phyloP scores from a whole-genome alignment of 1,139 yeast genomes.

The Pichiaceae sp. region DNA sequence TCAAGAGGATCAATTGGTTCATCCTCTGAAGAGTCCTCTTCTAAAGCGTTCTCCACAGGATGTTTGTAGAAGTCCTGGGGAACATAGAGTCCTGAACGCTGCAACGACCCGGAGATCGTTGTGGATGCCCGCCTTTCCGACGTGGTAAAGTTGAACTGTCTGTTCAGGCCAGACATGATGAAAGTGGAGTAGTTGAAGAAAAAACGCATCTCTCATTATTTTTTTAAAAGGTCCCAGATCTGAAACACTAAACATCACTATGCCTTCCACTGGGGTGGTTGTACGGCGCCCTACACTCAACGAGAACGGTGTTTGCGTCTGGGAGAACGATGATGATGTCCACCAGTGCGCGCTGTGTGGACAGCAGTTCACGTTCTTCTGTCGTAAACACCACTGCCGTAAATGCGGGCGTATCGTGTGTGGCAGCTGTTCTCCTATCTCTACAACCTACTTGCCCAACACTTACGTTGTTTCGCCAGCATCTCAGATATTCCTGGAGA shows the following conservation, averaged over 20 bases:
- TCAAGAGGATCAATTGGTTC: constrained; percentile 7
- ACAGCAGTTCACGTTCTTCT: constrained; percentile 50
- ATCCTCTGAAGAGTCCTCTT: constrained; percentile 9
- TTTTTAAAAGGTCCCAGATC: too few relatives aligned
- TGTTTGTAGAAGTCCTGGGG: constrained; percentile 38
- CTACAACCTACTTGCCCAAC: constrained; percentile 35
- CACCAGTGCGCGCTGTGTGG: constrained; percentile 57
- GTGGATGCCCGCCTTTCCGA: constrained; percentile 41
- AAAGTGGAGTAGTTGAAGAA: too few relatives aligned
- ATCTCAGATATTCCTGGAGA: constrained; percentile 36
- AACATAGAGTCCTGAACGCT: constrained; percentile 43
- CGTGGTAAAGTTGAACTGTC: constrained; percentile 40
- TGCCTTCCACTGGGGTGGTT: background rate
- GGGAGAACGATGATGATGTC: constrained; percentile 76
- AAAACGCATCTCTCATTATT: too few relatives aligned
- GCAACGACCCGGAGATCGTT: constrained; percentile 43
- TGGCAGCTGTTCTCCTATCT: constrained; percentile 49
- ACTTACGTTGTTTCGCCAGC: constrained; percentile 41
- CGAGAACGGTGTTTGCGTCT: constrained; percentile 30
- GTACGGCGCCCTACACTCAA: background rate
- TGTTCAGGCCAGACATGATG: too few relatives aligned
- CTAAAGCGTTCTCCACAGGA: constrained; percentile 9
- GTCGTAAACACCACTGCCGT: constrained; percentile 87
- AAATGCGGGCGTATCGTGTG: constrained; percentile 77
- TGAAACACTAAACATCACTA: too few relatives aligned